These are phyloP conservation scores for Inga laurina DNA, from an alignment of 306 rosid species.

Conservation along the genomic window DNA sequence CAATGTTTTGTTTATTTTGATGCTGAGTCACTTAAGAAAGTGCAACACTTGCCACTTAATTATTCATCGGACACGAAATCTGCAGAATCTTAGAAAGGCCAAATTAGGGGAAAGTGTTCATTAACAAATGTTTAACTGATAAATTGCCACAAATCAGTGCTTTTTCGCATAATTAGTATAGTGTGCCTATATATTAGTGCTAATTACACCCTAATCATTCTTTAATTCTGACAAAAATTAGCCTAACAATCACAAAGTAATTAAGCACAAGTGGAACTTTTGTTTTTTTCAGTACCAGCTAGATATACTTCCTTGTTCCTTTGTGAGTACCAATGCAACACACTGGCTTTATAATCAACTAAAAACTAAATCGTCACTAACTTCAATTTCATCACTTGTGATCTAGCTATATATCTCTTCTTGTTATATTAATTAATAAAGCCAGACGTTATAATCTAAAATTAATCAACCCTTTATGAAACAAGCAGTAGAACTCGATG, in stretches of 20 bases:
- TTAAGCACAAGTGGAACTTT: slow-evolving; percentile 1
- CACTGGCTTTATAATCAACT: neutral
- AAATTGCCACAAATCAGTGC: slow-evolving; percentile 13
- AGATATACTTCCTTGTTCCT: neutral
- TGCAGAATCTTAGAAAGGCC: slow-evolving; percentile 48
- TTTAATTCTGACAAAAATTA: neutral
- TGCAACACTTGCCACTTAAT: slow-evolving; percentile 44
- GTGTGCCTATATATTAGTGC: neutral
- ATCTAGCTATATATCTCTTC: neutral
- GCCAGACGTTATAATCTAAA: neutral
- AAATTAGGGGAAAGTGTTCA: slow-evolving; percentile 33
- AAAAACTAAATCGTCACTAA: neutral
- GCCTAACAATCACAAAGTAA: slow-evolving; percentile 1
- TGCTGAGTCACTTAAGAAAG: slow-evolving; percentile 27
- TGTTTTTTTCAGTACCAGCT: neutral
- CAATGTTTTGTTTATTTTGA: slow-evolving; percentile 40
- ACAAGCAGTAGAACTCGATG: neutral
- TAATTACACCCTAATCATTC: neutral
- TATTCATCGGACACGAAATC: slow-evolving; percentile 47
- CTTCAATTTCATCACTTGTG: neutral
- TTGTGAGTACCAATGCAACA: neutral
- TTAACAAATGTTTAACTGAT: slow-evolving; percentile 18
- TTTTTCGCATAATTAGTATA: slow-evolving; percentile 25
- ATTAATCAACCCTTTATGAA: neutral
- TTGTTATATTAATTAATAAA: neutral